Evolutionary conservation across 208 protist species (phyloP).

Genomic region (Porcisia deanei): DNA sequence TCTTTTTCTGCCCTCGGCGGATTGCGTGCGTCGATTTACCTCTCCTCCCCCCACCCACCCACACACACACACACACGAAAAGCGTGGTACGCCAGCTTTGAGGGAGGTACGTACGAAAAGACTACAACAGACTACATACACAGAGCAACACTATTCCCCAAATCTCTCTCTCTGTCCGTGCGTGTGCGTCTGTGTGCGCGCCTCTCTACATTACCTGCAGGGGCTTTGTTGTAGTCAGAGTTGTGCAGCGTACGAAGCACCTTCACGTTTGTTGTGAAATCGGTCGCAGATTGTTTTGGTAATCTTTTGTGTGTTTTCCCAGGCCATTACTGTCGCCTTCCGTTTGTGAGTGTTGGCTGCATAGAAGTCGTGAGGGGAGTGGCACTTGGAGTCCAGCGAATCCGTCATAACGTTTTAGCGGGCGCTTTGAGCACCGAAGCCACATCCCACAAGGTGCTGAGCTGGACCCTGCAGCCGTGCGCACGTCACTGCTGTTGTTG

Average conservation of each 20-base stretch:
- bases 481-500: not conserved
- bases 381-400: not conserved
- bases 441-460: not conserved
- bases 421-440: not conserved
- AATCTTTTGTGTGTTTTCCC: not conserved
- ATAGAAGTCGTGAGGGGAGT: not conserved
- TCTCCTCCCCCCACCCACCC: not conserved
- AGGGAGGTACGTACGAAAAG: not conserved
- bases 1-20: not conserved
- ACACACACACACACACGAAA: not conserved
- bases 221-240: not conserved
- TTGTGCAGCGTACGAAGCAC: not conserved
- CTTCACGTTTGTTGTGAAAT: not conserved
- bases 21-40: not conserved
- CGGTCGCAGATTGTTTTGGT: not conserved
- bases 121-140: not conserved
- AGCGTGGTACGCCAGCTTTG: not conserved
- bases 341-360: not conserved
- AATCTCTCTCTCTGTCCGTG: not conserved
- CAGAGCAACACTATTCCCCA: not conserved
- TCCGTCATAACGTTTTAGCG: constrained; percentile 3
- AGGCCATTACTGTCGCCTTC: not conserved
- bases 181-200: not conserved
- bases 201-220: not conserved
- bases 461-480: not conserved